Conservation (phyloP, 768 basidiomycete species). For the Nevesoporus exiguus region DNA sequence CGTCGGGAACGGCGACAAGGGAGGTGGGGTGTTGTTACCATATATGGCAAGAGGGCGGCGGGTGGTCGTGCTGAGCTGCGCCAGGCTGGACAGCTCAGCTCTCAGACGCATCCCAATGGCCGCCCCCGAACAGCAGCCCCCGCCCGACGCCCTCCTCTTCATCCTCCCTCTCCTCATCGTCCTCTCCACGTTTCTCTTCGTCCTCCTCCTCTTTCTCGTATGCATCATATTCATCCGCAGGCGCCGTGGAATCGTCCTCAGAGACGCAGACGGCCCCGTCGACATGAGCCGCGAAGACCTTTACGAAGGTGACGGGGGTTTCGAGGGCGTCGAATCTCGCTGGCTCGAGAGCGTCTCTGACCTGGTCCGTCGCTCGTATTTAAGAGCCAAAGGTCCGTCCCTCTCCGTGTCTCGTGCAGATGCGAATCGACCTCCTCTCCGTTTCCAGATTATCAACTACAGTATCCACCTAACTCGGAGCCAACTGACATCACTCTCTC, state of each 20-base stretch:
- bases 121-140: constrained; percentile 21
- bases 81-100: too few relatives aligned
- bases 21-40: constrained; percentile 7
- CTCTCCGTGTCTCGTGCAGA: neutral
- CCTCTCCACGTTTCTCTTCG: constrained; percentile 87
- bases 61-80: neutral
- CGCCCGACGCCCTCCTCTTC: constrained; percentile 70
- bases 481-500: constrained; percentile 98
- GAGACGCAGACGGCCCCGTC: constrained; percentile 87
- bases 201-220: constrained; percentile 87
- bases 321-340: constrained; percentile 86
- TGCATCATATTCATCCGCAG: constrained; percentile 82
- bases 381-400: constrained; percentile 78
- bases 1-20: constrained; percentile 8
- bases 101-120: constrained; percentile 1
- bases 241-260: constrained; percentile 71
- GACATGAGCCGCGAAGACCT: constrained; percentile 93
- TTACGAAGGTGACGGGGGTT: constrained; percentile 87
- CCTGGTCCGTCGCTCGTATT: constrained; percentile 62
- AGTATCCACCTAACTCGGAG: constrained; percentile 93
- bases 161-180: constrained; percentile 94
- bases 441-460: constrained; percentile 69
- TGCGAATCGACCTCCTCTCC: constrained; percentile 5
- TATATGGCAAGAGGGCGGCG: neutral
- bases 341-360: constrained; percentile 89